Evolutionary conservation across 2,329 filamentous ascomycete species (phyloP).

Genomic region (Ophiosphaerella herpotricha): DNA sequence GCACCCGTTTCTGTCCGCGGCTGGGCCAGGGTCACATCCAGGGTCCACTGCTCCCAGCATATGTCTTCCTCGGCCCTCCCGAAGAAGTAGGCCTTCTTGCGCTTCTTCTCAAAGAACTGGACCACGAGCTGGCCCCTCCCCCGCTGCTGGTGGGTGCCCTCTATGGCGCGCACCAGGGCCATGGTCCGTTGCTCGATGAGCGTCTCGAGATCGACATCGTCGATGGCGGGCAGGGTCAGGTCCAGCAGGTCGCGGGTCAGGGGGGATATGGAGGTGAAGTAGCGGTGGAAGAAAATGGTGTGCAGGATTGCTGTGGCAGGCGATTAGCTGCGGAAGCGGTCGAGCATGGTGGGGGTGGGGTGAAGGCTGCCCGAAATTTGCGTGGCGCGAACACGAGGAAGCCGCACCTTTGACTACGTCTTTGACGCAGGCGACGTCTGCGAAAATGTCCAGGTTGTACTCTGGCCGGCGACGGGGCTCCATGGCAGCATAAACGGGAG

Average conservation of each 20-base stretch:
- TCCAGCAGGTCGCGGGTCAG: slow-evolving; percentile 87
- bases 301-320: slow-evolving; percentile 75
- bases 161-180: slow-evolving; percentile 75
- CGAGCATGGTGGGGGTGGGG: slow-evolving; percentile 3
- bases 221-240: slow-evolving; percentile 84
- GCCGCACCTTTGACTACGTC: slow-evolving; percentile 85
- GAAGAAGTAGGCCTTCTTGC: slow-evolving; percentile 75
- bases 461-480: slow-evolving; percentile 74
- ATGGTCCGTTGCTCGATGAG: slow-evolving; percentile 88
- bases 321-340: slow-evolving; percentile 11
- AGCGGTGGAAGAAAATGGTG: slow-evolving; percentile 98
- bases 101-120: slow-evolving; percentile 92
- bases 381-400: slow-evolving; percentile 8
- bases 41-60: slow-evolving; percentile 95
- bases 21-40: slow-evolving; percentile 91
- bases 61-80: slow-evolving; percentile 85
- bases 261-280: slow-evolving; percentile 85
- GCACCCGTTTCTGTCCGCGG: slow-evolving; percentile 85
- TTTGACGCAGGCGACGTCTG: slow-evolving; percentile 84
- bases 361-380: slow-evolving; percentile 2
- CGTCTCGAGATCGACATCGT: slow-evolving; percentile 88
- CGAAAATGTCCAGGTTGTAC: slow-evolving; percentile 92
- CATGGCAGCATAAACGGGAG: slow-evolving; percentile 53
- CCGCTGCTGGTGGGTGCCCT: slow-evolving; percentile 61
- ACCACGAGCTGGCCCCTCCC: slow-evolving; percentile 80